Evolutionary conservation across 371 early-diverging fungal genomes (phyloP), one percentile per base, ranked within the genome.

Genomic region (Mucor sp.): DNA sequence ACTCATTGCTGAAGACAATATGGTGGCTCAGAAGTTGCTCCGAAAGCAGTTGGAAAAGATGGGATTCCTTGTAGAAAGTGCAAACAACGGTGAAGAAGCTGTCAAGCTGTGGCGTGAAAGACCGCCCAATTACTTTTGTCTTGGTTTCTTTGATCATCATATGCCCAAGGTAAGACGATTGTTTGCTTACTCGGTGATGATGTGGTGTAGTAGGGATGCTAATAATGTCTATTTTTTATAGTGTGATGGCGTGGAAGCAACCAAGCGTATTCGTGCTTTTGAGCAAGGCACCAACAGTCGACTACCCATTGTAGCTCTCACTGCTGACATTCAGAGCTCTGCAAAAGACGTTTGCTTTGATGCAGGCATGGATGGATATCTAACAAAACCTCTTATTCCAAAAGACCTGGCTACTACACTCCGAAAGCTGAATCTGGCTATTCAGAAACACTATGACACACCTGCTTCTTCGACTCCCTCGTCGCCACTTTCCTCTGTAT

Each of bases 341-440:
- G 85, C 88, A 12, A 80, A 74, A 11, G 82, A 85, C 33, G 65
- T 80, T 43, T 86, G 84, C 30, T 74, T 85, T 39, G 70, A 78
- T 21, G 86, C 85, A 3, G 85, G 85, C 11, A 87, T 87, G 88
- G 84, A 87, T 63, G 86, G 84, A 17, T 87, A 87, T 67, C 65
- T 87, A 62, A 87, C 87, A 27, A 87, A 87, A 44, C 87, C 87
- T n/a, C 68, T 87, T 39, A 79, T 82, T 57, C 77, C 77, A 25
- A 82, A 79, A 58, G 76, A 79, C 17, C 62, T 82, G 6, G 79
- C 77, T 6, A 41, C 56, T 35, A 82, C 74, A 3, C 55, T 82
- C 14, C 72, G 76, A 14, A 33, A 58, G 25, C 59, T 82, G 9
- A 67, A 62, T 33, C 74, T 65, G 23, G 68, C 63, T 35, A 72